phyloP scores from a whole-genome alignment of 345 rosid genomes.

The Sisymbrium irio region DNA sequence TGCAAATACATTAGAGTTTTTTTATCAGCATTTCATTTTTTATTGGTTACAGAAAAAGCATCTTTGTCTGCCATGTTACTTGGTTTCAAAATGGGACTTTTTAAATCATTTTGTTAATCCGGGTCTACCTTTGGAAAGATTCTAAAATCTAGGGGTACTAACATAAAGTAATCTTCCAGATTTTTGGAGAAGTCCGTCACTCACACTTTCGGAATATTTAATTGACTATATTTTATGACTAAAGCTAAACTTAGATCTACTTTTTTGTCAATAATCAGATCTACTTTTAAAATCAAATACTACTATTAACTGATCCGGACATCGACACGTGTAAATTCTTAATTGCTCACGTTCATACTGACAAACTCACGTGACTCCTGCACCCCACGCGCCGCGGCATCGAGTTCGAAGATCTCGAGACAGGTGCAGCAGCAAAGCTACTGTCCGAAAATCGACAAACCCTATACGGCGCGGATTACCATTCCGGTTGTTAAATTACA shows the following conservation, averaged over 20 bases:
- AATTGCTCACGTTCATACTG: slow-evolving; percentile 5
- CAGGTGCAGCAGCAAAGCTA: background rate
- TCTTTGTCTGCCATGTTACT: background rate
- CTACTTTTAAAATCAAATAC: background rate
- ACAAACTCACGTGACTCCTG: slow-evolving; percentile 28
- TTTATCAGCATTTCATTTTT: background rate
- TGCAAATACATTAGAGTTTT: slow-evolving; percentile 10
- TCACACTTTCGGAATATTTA: background rate
- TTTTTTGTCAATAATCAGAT: slow-evolving; percentile 9
- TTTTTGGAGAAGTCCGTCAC: background rate
- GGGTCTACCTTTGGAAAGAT: background rate
- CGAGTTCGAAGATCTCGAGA: slow-evolving; percentile 32
- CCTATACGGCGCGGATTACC: background rate
- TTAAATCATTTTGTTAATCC: background rate
- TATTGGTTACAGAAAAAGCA: background rate
- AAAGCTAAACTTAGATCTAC: slow-evolving; percentile 13
- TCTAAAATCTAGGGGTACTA: background rate
- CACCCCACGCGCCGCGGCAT: slow-evolving; percentile 14
- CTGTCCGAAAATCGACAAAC: background rate
- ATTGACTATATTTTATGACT: background rate
- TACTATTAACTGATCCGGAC: background rate
- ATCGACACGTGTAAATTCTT: slow-evolving; percentile 5
- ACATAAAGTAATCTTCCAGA: background rate
- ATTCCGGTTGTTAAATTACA: background rate
- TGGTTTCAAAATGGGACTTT: background rate